Evolutionary conservation across 345 rosid genomes (phyloP), one percentile per base, ranked within the genome.

Genomic region (Ceriops decandra): DNA sequence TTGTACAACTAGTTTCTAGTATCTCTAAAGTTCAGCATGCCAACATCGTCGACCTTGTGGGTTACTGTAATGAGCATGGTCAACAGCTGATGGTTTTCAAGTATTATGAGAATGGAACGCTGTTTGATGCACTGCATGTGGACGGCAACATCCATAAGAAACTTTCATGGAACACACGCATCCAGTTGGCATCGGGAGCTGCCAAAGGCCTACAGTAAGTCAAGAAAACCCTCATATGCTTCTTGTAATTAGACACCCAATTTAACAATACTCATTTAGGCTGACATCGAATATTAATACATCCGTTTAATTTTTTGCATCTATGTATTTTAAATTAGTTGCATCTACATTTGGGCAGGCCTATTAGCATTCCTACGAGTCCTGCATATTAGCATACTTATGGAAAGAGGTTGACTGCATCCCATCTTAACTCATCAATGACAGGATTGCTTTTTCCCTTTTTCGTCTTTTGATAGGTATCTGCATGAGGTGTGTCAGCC

Each of bases 181-280:
- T 88, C 53, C 82, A 77, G 20, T 53, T 90, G 62, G 96, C 99
- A 0, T 84, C 91, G 27, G 96, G 96, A 77, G 87, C 93, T 73
- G 93, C 99, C 54, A 87, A 83, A 71, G 96, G 96, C 68, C 68
- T 95, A 60, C 93, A 90, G 99, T 95, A 85, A 87, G 97, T 84
- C 67, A 59, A 68, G 17, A n/a, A 51, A 62, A 42, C 16, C 54
- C 13, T 7, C 36, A 47, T 64, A 10, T 46, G 17, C 20, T 10
- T 11, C 4, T n/a, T 63, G 24, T 30, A 38, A 52, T 52, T 64
- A 9, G 33, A 69, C 70, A 52, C 9, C 17, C 22, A 52, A 6
- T 62, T 47, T 19, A 61, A 54, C 21, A 0, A 6, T 10, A 20
- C 22, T 68, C 57, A 47, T 11, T 60, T 6, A 35, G 51, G 35